Base-by-base conservation (phyloP, 176 grass and related monocot genomes). In the Zizania latifolia region DNA sequence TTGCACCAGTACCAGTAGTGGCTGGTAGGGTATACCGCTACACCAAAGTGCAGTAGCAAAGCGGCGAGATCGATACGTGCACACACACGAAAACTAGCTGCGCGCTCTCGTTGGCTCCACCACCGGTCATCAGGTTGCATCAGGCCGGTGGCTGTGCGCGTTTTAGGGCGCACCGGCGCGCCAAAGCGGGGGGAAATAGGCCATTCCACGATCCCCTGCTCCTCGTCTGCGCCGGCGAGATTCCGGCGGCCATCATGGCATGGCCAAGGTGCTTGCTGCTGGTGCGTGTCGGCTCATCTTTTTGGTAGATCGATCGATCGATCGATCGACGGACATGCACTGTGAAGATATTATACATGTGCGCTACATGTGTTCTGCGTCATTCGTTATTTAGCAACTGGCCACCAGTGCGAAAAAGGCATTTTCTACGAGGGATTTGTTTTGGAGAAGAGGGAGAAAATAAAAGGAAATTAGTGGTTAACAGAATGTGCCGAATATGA, bases 121-220 rank as follows among this genome's bases (percentile, higher is more conserved):
- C 26, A 33, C 53, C 80, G 73, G 8, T 65, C 80, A 11, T 71
- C 85, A 83, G 75, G 80, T 68, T 68, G 80, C 61, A 30, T 87
- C 81, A 22, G 33, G 10, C 32, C 68, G 74, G 76, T 84, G 80
- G 70, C 19, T 80, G 86, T 80, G 70, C 64, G 44, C 19, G 29
- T 35, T 54, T 36, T 79, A 75, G 86, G 81, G 81, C 10, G 81
- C 86, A 88, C 55, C 28, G 62, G 17, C 69, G 81, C 86, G 71
- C 70, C 45, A 26, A 84, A 88, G 48, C 76, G 19, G 76, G 40
- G 45, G 11, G 68, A 31, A 4, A 83, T 67, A 66, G 75, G 53
- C 53, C 36, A 33, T 10, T 75, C 70, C 76, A 51, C 22, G 86
- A 45, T 38, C 38, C 70, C 19, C 75, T 79, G 68, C 77, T 46